Evolutionary conservation across 495 filamentous ascomycete species (phyloP), one percentile per base, ranked within the genome.

Genomic region (Cryomyces minteri): DNA sequence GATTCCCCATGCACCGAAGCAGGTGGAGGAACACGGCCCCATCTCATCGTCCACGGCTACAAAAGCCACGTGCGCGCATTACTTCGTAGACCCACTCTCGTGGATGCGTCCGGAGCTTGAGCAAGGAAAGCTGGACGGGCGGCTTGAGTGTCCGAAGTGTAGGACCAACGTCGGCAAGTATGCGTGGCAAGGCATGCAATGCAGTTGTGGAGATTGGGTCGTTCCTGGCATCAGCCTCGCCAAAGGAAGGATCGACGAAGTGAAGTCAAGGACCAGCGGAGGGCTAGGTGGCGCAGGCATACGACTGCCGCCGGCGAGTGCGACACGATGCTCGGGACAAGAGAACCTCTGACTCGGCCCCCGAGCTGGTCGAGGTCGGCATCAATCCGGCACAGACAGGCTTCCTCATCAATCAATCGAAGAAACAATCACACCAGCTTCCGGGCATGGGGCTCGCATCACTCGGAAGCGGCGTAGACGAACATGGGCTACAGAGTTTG

Each of bases 181-280:
- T 54, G 82, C 87, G 31, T 98, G 92, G 88, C 82, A 92, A 56
- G 90, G 92, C 45, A 76, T 95, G 67, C 79, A 74, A 60, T 98
- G 90, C 65, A 93, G 79, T 51, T 96, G 90, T 61, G 77, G 79
- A 34, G 73, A 80, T 32, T 94, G 92, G 87, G 69, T 94, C 7
- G 77, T 85, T 14, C 92, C 92, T 11, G 87, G 80, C 6, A 86
- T 95, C 54, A 85, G 77, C 48, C 64, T 95, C 46, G 77, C 83
- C 33, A 81, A 76, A 60, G 78, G 81, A 43, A 76, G 79, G 50
- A 75, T 94, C n/a, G 92, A 96, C 62, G 79, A 83, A 58, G 65
- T 79, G 12, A 54, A 54, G 48, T 52, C 44, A 31, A 43, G 48
- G 33, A 41, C 42, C 8, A 29, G 7, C 25, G 28, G 9, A 29